Conservation (phyloP, 2,329 filamentous ascomycete species). For the Ophiostoma quercus region DNA sequence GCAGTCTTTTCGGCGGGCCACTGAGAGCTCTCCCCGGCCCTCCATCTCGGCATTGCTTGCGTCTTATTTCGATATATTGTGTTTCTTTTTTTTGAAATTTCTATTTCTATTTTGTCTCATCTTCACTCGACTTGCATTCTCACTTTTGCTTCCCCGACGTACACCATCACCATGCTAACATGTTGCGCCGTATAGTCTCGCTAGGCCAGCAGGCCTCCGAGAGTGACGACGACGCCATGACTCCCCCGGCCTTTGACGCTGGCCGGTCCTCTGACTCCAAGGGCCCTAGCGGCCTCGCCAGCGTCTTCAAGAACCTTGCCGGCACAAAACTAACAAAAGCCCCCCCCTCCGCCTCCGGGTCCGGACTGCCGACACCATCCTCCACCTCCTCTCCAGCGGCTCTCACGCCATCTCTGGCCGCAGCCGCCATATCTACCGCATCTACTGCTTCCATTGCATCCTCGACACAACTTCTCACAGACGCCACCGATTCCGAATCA, state of each 20-base stretch:
- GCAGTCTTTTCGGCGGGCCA: slow-evolving; percentile 16
- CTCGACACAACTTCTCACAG: slow-evolving; percentile 38
- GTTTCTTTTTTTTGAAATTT: background rate
- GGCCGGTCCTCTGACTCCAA: slow-evolving; percentile 51
- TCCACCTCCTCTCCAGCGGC: slow-evolving; percentile 17
- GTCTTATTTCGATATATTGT: background rate
- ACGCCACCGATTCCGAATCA: slow-evolving; percentile 36
- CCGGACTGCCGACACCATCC: background rate
- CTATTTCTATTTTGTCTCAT: background rate
- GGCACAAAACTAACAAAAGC: slow-evolving; percentile 51
- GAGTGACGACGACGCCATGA: slow-evolving; percentile 52
- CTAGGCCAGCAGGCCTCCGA: slow-evolving; percentile 41
- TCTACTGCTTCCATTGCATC: slow-evolving; percentile 33
- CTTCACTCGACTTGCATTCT: background rate
- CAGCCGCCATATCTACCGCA: slow-evolving; percentile 38
- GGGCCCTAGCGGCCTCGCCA: slow-evolving; percentile 53
- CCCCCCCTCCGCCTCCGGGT: slow-evolving; percentile 8
- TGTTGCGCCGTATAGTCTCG: slow-evolving; percentile 43
- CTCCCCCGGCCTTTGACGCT: slow-evolving; percentile 55
- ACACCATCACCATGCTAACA: slow-evolving; percentile 33
- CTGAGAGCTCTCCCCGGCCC: slow-evolving; percentile 16
- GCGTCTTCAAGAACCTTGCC: slow-evolving; percentile 59
- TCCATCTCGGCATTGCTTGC: slow-evolving; percentile 16
- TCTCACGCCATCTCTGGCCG: slow-evolving; percentile 7
- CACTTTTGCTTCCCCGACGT: background rate